Percentiles rank a stretch among this genome's conserved stretches.
Evolutionary conservation across 139 green algal genomes (phyloP).

Genomic region (Chlamydomonas applanata): DNA sequence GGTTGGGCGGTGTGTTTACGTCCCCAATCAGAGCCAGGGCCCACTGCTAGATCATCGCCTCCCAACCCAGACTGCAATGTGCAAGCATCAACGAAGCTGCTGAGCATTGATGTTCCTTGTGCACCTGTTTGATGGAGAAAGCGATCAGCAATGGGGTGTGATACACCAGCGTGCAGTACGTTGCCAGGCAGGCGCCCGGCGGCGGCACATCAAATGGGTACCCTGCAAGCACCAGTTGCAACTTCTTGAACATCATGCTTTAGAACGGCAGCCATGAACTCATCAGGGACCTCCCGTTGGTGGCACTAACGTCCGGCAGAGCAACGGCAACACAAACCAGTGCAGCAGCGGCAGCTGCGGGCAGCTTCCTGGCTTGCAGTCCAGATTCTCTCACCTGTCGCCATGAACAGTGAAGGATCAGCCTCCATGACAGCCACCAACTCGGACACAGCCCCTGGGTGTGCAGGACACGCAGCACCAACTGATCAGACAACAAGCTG

Average conservation of each 20-base stretch:
- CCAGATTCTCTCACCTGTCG: constrained; percentile 50
- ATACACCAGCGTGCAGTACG: constrained; percentile 64
- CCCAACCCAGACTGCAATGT: too few species aligned
- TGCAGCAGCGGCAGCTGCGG: too few species aligned
- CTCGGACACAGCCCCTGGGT: neutral
- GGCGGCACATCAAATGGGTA: constrained; percentile 87
- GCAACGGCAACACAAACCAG: too few species aligned
- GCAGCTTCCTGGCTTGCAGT: neutral
- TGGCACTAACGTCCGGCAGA: neutral
- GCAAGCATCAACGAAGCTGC: too few species aligned
- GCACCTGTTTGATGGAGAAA: constrained; percentile 54
- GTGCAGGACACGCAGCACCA: too few species aligned
- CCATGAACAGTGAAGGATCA: constrained; percentile 65
- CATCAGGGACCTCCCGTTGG: too few species aligned
- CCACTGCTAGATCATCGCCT: too few species aligned
- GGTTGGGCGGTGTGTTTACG: too few species aligned
- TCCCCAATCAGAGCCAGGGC: too few species aligned
- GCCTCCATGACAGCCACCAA: constrained; percentile 69
- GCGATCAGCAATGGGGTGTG: constrained; percentile 82
- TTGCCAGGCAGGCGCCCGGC: constrained; percentile 36
- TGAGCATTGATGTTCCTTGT: too few species aligned
- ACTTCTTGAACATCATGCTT: neutral
- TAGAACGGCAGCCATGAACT: neutral
- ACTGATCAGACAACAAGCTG: too few species aligned
- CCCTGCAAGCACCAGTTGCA: constrained; percentile 43